Conservation (phyloP, 192 early-diverging fungal genomes). For the Bifiguratus adelaidae region DNA sequence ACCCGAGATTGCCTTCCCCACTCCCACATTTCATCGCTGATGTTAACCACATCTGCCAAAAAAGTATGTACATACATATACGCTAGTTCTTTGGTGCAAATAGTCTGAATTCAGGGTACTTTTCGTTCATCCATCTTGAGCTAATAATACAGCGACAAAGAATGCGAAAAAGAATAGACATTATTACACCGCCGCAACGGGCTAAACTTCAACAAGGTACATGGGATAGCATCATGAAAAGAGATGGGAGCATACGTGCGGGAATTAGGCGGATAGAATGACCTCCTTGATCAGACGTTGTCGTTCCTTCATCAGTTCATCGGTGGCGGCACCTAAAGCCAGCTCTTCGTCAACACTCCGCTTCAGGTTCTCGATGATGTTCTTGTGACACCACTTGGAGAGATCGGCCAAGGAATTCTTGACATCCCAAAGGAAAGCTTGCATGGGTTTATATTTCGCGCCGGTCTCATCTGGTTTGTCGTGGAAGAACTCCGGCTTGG, state of each 20-base stretch:
- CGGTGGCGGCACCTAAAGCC: constrained; percentile 3
- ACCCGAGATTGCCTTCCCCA: too few relatives aligned
- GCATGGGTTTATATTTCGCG: constrained; percentile 19
- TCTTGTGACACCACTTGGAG: constrained; percentile 11
- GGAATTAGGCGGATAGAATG: background rate
- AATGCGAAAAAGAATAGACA: too few relatives aligned
- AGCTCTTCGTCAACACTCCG: background rate
- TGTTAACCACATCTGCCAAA: too few relatives aligned
- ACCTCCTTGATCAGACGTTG: constrained; percentile 11
- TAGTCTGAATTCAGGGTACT: too few relatives aligned
- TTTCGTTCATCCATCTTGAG: too few relatives aligned
- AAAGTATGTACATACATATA: too few relatives aligned
- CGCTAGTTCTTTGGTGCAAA: too few relatives aligned
- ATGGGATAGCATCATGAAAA: too few relatives aligned
- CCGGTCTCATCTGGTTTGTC: constrained; percentile 14
- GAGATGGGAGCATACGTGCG: background rate
- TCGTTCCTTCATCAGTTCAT: constrained; percentile 18
- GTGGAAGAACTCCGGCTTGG: constrained; percentile 4
- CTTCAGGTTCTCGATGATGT: constrained; percentile 1
- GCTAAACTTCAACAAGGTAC: too few relatives aligned
- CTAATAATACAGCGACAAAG: too few relatives aligned
- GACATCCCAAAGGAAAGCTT: constrained; percentile 21
- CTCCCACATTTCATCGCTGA: too few relatives aligned
- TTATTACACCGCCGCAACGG: too few relatives aligned
- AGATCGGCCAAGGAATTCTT: constrained; percentile 9